A percentile compares a stretch with the other conserved stretches of the same genome.
Conservation (phyloP, 176 grass and related monocot species). For the Bolboschoenus planiculmis region DNA sequence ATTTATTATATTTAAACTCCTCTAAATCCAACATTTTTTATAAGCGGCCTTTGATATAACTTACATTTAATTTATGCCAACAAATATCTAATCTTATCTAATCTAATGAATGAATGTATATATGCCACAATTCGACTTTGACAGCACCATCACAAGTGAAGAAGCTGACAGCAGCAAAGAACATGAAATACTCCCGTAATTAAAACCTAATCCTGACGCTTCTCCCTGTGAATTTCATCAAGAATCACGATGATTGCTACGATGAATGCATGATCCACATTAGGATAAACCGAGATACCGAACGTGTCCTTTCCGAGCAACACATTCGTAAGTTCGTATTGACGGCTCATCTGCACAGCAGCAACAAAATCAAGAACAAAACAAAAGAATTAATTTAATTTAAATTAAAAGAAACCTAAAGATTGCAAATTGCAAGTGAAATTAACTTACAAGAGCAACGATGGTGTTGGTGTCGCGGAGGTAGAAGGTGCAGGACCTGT, state of each 20-base stretch:
- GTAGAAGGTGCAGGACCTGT: slow-evolving; percentile 38
- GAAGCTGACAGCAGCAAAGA: no score
- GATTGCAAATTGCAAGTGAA: no score
- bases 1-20: no score
- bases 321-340: slow-evolving; percentile 41
- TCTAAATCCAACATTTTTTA: no score
- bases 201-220: neutral
- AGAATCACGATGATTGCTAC: slow-evolving; percentile 56
- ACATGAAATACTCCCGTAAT: neutral
- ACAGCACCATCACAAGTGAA: no score
- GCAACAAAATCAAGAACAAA: neutral
- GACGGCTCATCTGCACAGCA: slow-evolving; percentile 43
- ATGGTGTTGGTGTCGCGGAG: slow-evolving; percentile 34
- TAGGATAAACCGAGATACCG: slow-evolving; percentile 35
- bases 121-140: no score
- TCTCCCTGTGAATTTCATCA: slow-evolving; percentile 45
- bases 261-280: slow-evolving; percentile 54
- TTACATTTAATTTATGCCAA: no score
- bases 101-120: no score
- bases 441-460: slow-evolving; percentile 60
- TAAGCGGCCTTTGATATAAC: no score
- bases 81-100: no score
- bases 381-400: neutral
- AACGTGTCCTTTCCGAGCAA: slow-evolving; percentile 54
- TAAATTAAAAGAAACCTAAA: no score